Conservation (phyloP, 805 yeast species). For the Monosporozyma servazzii region DNA sequence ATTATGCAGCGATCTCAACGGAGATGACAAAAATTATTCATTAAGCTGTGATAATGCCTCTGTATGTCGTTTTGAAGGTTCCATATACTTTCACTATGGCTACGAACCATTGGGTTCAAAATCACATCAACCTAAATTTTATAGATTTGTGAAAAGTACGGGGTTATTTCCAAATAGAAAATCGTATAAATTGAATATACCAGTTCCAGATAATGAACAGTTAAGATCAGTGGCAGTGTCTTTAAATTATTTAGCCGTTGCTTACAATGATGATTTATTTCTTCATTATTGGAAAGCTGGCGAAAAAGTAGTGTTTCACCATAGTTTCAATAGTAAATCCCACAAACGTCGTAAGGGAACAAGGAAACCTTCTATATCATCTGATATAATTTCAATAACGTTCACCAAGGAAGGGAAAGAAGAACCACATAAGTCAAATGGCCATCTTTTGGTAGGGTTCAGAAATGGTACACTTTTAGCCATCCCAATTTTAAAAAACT, state of each 20-base stretch:
- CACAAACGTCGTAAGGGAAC: not conserved
- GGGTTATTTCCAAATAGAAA: not conserved
- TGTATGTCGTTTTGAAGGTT: not conserved
- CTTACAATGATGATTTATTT: not conserved
- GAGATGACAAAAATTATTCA: not conserved
- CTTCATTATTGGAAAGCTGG: not conserved
- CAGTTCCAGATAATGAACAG: too few relatives aligned
- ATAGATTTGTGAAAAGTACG: not conserved
- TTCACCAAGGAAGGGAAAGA: not conserved
- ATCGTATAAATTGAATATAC: not conserved
- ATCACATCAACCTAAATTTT: not conserved
- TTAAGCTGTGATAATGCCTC: not conserved
- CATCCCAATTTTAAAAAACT: not conserved
- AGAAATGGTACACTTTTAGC: not conserved
- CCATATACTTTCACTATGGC: not conserved
- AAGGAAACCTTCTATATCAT: not conserved
- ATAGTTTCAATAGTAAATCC: not conserved
- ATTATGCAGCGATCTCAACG: not conserved
- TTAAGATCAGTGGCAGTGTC: not conserved
- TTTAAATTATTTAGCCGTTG: constrained; percentile 1
- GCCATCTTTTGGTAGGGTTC: not conserved
- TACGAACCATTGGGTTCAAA: not conserved
- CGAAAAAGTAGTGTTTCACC: not conserved
- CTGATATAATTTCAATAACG: not conserved
- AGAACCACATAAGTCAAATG: not conserved